Conservation (phyloP, 352 stramenopile species). For the Globisporangium uncinulatum region DNA sequence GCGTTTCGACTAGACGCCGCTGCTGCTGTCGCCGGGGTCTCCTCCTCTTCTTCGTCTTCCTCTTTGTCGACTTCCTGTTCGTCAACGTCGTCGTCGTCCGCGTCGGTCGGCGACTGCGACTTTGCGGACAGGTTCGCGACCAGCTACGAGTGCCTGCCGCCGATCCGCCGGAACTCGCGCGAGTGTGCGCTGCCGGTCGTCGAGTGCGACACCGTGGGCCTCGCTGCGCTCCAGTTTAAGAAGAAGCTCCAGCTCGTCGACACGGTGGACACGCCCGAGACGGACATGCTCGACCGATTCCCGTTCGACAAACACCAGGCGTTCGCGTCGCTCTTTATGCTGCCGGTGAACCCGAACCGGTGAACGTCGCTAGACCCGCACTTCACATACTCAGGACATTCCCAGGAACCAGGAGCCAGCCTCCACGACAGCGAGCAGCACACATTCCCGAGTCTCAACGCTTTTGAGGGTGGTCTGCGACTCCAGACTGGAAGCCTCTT, state of each 20-base stretch:
- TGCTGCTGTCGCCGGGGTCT: not conserved
- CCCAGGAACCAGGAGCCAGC: no score
- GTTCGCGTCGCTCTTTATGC: slow-evolving; percentile 12
- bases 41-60: not conserved
- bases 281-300: slow-evolving; percentile 6
- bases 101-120: not conserved
- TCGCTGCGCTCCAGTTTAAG: slow-evolving; percentile 14
- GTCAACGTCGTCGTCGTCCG: not conserved
- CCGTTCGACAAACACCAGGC: slow-evolving; percentile 8
- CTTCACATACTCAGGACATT: no score
- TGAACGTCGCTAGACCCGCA: slow-evolving; percentile 3
- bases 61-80: no score
- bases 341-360: slow-evolving; percentile 12
- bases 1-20: not conserved
- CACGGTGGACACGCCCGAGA: slow-evolving; percentile 2
- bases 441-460: no score
- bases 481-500: no score
- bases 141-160: slow-evolving; percentile 12
- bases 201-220: slow-evolving; percentile 9
- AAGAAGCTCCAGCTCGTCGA: slow-evolving; percentile 12
- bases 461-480: no score
- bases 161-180: slow-evolving; percentile 14
- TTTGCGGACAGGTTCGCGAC: slow-evolving; percentile 6
- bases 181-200: slow-evolving; percentile 5
- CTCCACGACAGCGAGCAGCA: no score